phyloP scores from a whole-genome alignment of 305 asterid genomes.

The Solanum aculeatissimum region DNA sequence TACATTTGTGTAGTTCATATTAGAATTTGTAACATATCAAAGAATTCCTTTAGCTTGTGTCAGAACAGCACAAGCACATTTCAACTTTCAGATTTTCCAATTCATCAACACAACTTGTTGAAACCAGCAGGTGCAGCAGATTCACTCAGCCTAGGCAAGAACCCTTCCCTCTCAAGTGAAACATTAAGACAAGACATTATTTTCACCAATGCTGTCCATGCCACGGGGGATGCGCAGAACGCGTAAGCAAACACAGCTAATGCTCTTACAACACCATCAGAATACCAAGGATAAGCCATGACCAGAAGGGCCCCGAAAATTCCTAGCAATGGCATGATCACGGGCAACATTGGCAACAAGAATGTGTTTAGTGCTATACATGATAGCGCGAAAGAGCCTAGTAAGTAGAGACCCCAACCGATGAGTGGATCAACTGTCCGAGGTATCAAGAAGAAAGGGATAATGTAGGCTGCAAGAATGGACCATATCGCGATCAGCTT shows the following conservation, averaged over 20 bases:
- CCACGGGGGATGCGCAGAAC: conserved; percentile 53
- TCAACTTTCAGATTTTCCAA: not conserved
- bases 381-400: conserved; percentile 55
- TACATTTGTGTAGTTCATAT: not conserved
- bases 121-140: conserved; percentile 36
- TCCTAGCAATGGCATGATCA: conserved; percentile 55
- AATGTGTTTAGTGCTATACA: conserved; percentile 46
- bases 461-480: conserved; percentile 52
- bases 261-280: conserved; percentile 67
- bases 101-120: conserved; percentile 64
- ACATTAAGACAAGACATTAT: conserved; percentile 51
- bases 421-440: conserved; percentile 65
- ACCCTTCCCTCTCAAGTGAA: conserved; percentile 67
- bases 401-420: conserved; percentile 74
- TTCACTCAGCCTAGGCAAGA: conserved; percentile 66
- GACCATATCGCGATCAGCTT: conserved; percentile 64
- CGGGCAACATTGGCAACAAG: conserved; percentile 57
- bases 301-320: conserved; percentile 51
- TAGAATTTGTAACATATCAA: not conserved
- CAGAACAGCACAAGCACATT: not conserved
- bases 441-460: conserved; percentile 68
- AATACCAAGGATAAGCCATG: conserved; percentile 86
- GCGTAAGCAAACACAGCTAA: conserved; percentile 61
- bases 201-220: conserved; percentile 37
- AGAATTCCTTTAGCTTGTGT: not conserved